Evolutionary conservation across 805 yeast genomes (phyloP).

Genomic region (Teunomyces panamensis): DNA sequence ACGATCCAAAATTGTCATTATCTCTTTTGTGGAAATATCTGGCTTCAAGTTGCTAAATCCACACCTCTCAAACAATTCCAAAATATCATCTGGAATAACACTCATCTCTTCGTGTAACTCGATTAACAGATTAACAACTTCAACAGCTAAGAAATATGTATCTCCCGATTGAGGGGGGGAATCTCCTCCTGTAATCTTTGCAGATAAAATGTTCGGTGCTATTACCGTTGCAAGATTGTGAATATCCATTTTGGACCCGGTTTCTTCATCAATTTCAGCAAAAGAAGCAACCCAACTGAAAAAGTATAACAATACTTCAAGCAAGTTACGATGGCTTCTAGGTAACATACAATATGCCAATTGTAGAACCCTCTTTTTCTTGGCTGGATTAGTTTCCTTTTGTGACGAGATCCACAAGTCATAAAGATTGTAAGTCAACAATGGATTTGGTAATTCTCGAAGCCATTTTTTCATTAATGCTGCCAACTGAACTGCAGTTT

Average conservation of each 20-base stretch:
- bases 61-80: conserved; percentile 47
- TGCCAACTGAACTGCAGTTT: conserved; percentile 87
- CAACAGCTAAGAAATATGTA: conserved; percentile 83
- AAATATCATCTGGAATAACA: conserved; percentile 67
- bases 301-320: conserved; percentile 83
- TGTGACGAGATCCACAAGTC: conserved; percentile 77
- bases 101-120: conserved; percentile 77
- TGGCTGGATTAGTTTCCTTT: conserved; percentile 41
- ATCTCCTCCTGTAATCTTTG: conserved; percentile 40
- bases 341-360: conserved; percentile 78
- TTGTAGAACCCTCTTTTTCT: conserved; percentile 54
- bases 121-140: conserved; percentile 80
- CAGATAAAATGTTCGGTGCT: conserved; percentile 83
- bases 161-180: conserved; percentile 47
- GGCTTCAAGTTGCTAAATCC: conserved; percentile 25
- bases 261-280: conserved; percentile 86
- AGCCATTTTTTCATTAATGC: conserved; percentile 88
- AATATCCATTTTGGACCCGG: conserved; percentile 88
- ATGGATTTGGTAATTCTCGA: conserved; percentile 89
- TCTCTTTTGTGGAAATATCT: conserved; percentile 33
- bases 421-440: conserved; percentile 72
- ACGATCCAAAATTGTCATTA: conserved; percentile 32
- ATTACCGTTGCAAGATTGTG: conserved; percentile 94
- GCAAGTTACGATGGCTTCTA: conserved; percentile 71
- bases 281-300: conserved; percentile 95